These are phyloP conservation scores for Brassica hybrid DNA, from an alignment of 441 rosid species.

Conservation along the genomic window DNA sequence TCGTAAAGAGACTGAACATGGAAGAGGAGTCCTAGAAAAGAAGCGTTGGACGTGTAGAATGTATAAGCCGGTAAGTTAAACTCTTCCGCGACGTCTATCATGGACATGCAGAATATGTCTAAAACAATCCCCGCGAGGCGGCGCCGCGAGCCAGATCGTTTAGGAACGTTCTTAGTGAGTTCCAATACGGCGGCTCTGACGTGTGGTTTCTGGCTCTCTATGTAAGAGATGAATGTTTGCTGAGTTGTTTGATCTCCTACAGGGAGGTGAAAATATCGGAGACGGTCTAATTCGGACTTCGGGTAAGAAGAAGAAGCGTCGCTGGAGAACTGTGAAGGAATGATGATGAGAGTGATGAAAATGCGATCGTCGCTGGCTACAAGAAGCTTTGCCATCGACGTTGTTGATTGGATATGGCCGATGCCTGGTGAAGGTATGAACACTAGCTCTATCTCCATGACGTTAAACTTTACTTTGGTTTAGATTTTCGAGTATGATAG, in stretches of 20 bases:
- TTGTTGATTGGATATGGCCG: constrained; percentile 40
- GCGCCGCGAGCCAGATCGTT: not conserved
- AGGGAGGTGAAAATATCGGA: constrained; percentile 16
- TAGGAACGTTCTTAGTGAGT: not conserved
- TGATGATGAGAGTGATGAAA: constrained; percentile 30
- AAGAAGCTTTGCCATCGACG: too few species aligned
- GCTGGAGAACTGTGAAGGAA: not conserved
- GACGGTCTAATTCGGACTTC: constrained; percentile 9
- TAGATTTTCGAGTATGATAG: not conserved
- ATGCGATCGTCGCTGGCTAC: constrained; percentile 15
- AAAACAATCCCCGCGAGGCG: constrained; percentile 41
- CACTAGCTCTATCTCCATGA: constrained; percentile 37
- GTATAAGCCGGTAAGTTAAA: constrained; percentile 50
- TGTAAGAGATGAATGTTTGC: constrained; percentile 14
- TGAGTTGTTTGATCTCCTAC: not conserved
- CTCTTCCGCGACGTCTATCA: constrained; percentile 55
- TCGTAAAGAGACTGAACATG: constrained; percentile 39
- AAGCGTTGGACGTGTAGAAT: constrained; percentile 48
- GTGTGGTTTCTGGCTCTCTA: constrained; percentile 23
- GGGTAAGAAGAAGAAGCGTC: not conserved
- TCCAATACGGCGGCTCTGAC: constrained; percentile 24
- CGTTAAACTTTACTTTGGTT: not conserved
- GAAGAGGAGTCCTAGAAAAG: constrained; percentile 43
- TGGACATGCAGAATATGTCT: constrained; percentile 57
- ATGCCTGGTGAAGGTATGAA: constrained; percentile 49